Percentiles rank a stretch among this genome's conserved stretches.
These are phyloP conservation scores for Mycena rebaudengoi DNA, from an alignment of 768 basidiomycete species.

Conservation along the genomic window DNA sequence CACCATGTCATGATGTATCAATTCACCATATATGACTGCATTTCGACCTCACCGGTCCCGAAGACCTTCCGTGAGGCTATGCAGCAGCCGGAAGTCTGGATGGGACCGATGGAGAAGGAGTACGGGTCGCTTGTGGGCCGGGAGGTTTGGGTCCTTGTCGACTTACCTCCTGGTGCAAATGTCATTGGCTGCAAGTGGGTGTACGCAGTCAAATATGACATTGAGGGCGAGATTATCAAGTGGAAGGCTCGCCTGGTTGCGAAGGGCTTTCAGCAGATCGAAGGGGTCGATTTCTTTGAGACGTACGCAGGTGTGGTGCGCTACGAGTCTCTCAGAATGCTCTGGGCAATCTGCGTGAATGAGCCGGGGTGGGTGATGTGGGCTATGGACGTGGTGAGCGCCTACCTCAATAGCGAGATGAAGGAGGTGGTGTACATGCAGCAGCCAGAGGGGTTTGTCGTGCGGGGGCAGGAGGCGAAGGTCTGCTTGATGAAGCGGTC, in stretches of 20 bases:
- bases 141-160: conserved; percentile 30
- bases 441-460: conserved; percentile 33
- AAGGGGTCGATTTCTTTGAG: conserved; percentile 11
- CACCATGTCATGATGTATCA: too few species aligned
- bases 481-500: conserved; percentile 10
- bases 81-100: conserved; percentile 23
- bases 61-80: conserved; percentile 21
- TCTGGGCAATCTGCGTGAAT: conserved; percentile 34
- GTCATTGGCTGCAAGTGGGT: conserved; percentile 36
- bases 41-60: not conserved
- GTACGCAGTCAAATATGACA: conserved; percentile 43
- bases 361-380: conserved; percentile 37
- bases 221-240: conserved; percentile 7
- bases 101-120: conserved; percentile 4
- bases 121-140: conserved; percentile 20
- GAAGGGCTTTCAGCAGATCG: conserved; percentile 3
- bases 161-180: conserved; percentile 14
- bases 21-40: too few species aligned
- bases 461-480: not conserved
- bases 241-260: conserved; percentile 6
- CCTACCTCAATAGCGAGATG: conserved; percentile 21
- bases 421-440: conserved; percentile 45
- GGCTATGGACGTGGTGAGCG: conserved; percentile 41
- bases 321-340: conserved; percentile 7
- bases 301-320: conserved; percentile 8